Base-by-base conservation (phyloP, 2,329 filamentous ascomycete species). In the Aspergillus costaricaensis region DNA sequence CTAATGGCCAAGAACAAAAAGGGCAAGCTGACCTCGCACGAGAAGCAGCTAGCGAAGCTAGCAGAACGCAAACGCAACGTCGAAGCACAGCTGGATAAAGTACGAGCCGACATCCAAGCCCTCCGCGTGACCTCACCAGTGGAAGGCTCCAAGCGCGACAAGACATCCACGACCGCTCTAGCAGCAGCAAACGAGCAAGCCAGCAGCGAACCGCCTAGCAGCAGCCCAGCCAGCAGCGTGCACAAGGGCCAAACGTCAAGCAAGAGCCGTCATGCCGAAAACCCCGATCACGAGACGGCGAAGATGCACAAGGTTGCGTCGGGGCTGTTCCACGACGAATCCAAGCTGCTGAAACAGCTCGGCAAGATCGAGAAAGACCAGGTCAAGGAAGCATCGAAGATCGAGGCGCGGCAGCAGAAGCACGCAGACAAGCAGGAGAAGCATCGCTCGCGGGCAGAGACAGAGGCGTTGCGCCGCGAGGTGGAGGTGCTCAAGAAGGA, bases 381-480 rank as follows among this genome's bases (percentile, higher is more conserved):
- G 51, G 57, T 75, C 12, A 80, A 80, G 57, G 67, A 78, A 47
- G 71, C 70, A 5, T 68, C 70, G 32, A 80, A 80, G 66, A 68
- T 78, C 48, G 72, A 79, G 55, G 70, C 73, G 15, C 69, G 67
- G 51, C 70, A 74, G 59, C 71, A 70, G 25, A 79, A 79, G 54
- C 65, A 78, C 23, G 69, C 68, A 5, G 72, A 75, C 27, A 80
- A 80, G 50, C 78, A 79, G 17, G 79, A 82, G 63, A 80, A 80
- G 62, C 60, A 65, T 1, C 73, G 72, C n/a, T 68, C 76, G 15
- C 77, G 74, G 44, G 70, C 76, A 12, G 77, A 80, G 64, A 77
- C 80, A 56, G 80, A 82, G 58, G 72, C 71, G 23, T 76, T 86
- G 58, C 79, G 79, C 62, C 77, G 78, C 39, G 80, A 82, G 58